These are phyloP conservation scores for Talaromyces sp. DNA, from an alignment of 2,329 filamentous ascomycete species.

Conservation along the genomic window DNA sequence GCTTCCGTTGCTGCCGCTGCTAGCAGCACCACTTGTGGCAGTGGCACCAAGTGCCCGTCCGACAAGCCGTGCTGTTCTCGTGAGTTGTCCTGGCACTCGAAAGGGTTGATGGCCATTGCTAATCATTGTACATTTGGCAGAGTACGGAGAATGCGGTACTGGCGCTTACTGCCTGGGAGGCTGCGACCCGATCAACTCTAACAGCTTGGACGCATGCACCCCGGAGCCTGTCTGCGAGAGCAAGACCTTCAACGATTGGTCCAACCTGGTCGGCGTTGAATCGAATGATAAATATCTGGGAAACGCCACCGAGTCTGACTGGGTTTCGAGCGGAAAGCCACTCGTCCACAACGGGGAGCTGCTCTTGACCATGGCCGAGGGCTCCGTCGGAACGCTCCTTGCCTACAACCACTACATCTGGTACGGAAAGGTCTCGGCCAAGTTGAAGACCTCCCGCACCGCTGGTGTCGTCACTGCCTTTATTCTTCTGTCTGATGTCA, in stretches of 20 bases:
- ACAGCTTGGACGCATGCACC: slow-evolving; percentile 76
- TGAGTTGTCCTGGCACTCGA: slow-evolving; percentile 42
- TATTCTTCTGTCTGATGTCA: slow-evolving; percentile 89
- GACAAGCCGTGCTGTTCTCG: slow-evolving; percentile 74
- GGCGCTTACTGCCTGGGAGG: slow-evolving; percentile 95
- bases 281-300: slow-evolving; percentile 81
- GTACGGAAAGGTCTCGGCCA: slow-evolving; percentile 91
- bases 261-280: slow-evolving; percentile 63
- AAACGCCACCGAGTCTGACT: slow-evolving; percentile 73
- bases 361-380: slow-evolving; percentile 82
- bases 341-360: slow-evolving; percentile 59
- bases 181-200: slow-evolving; percentile 84
- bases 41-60: slow-evolving; percentile 61
- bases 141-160: slow-evolving; percentile 88
- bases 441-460: slow-evolving; percentile 77
- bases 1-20: slow-evolving; percentile 27
- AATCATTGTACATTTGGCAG: slow-evolving; percentile 40
- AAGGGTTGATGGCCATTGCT: neutral
- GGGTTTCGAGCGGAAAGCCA: slow-evolving; percentile 80
- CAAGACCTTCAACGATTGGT: slow-evolving; percentile 64
- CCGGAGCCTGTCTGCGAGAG: slow-evolving; percentile 78
- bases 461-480: slow-evolving; percentile 93
- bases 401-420: slow-evolving; percentile 85
- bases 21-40: slow-evolving; percentile 29
- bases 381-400: slow-evolving; percentile 81